Evolutionary conservation across 2,329 filamentous ascomycete genomes (phyloP), one percentile per base, ranked within the genome.

Genomic region (Coleophoma cylindrospora): DNA sequence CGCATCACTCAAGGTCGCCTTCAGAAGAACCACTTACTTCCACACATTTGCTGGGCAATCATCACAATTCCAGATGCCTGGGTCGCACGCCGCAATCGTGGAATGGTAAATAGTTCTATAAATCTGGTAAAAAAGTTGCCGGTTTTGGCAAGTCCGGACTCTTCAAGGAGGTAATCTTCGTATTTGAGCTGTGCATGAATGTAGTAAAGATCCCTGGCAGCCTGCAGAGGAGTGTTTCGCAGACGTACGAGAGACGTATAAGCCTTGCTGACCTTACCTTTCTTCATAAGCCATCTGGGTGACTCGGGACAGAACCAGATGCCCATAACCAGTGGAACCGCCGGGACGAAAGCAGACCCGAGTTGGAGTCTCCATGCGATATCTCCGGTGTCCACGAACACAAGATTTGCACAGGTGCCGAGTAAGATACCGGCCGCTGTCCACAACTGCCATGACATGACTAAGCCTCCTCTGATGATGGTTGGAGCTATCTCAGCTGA

Each of bases 361-460:
- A 86, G 67, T 58, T 83, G 82, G 41, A 82, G 71, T 45, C 82
- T 70, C 83, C 82, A 86, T 12, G 77, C 73, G 40, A 80, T 76
- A 2, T 53, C 49, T 4, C 75, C 75, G 45, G 77, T 84, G 38
- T 81, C 81, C 10, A 44, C 68, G 36, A 41, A 47, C 11, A 86
- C 21, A 75, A 75, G 53, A 64, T 67, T 55, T 64, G 65, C 27
- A 67, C 43, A 49, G 17, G 34, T 49, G 10, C 56, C 55, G 19
- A 81, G 67, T 57, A 81, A 75, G 54, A 83, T 82, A 46, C 80
- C 79, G 61, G 83, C 79, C 4, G 75, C 75, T 2, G 75, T 82
- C 79, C 81, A 86, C 65, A 86, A 71, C 68, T 91, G 85, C 87
- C 88, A 92, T 54, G 83, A 84, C 87, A 92, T 91, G 15, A 54